phyloP scores from a whole-genome alignment of 345 rosid genomes.

The Boechera divaricarpa region DNA sequence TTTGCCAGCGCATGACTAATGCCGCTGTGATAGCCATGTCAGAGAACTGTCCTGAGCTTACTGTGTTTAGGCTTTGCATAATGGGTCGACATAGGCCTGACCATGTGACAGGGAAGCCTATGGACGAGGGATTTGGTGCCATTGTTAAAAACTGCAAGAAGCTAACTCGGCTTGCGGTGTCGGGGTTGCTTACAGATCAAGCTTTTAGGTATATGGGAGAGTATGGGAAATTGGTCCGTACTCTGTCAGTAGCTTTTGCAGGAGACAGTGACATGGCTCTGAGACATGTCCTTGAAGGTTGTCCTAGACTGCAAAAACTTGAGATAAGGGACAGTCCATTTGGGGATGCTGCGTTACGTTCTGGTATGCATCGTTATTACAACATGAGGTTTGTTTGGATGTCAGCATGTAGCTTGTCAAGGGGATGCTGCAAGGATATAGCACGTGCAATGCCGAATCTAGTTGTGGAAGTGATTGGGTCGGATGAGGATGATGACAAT shows the following conservation, averaged over 20 bases:
- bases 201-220: constrained; percentile 81
- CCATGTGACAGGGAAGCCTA: constrained; percentile 71
- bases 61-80: constrained; percentile 86
- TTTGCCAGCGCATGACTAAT: constrained; percentile 92
- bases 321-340: constrained; percentile 96
- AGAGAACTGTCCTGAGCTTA: constrained; percentile 79
- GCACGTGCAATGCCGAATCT: constrained; percentile 69
- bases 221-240: constrained; percentile 74
- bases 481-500: constrained; percentile 47
- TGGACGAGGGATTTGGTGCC: constrained; percentile 98
- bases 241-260: constrained; percentile 92
- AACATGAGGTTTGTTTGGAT: constrained; percentile 96
- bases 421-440: constrained; percentile 65
- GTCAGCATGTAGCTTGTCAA: constrained; percentile 78
- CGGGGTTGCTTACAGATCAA: constrained; percentile 83
- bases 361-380: constrained; percentile 82
- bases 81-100: constrained; percentile 84
- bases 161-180: constrained; percentile 77
- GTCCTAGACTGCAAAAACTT: constrained; percentile 79
- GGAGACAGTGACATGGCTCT: constrained; percentile 83
- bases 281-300: constrained; percentile 80
- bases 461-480: constrained; percentile 70
- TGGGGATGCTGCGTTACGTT: constrained; percentile 73
- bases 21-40: constrained; percentile 90
- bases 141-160: constrained; percentile 90